A percentile compares a stretch with the other conserved stretches of the same genome.
Conservation (phyloP, 192 early-diverging fungal species). For the Backusella macrospora region DNA sequence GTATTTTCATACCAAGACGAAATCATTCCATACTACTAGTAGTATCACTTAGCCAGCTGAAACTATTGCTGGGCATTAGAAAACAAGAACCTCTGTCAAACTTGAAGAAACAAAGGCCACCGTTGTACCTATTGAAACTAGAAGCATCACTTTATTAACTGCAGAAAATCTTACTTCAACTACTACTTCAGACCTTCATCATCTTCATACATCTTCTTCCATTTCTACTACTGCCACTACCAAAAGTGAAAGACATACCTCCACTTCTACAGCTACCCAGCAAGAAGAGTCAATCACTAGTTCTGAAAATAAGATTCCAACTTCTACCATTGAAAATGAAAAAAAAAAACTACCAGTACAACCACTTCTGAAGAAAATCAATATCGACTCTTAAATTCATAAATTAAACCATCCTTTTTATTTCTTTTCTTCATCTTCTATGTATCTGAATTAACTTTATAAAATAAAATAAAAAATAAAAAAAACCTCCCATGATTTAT, state of each 20-base stretch:
- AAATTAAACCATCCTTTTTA: not conserved
- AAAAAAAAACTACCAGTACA: not conserved
- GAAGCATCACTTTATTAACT: not conserved
- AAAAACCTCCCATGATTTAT: not conserved
- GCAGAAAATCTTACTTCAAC: too few relatives aligned
- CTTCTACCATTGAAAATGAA: not conserved
- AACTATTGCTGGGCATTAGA: not conserved
- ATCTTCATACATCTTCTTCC: too few relatives aligned
- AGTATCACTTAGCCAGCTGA: not conserved
- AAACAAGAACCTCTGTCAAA: not conserved
- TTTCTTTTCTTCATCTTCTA: not conserved
- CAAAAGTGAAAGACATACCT: not conserved
- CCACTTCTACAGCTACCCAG: not conserved
- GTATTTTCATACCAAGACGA: too few relatives aligned
- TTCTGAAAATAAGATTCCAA: not conserved
- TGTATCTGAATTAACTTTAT: not conserved
- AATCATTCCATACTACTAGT: too few relatives aligned
- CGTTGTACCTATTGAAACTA: not conserved
- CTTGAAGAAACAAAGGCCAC: not conserved
- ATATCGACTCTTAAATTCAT: not conserved
- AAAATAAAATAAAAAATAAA: not conserved
- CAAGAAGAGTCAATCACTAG: not conserved
- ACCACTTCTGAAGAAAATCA: not conserved
- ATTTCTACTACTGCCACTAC: not conserved
- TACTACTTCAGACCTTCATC: too few relatives aligned